Conservation (phyloP, 2,329 filamentous ascomycete genomes). For the Botrytis porri region DNA sequence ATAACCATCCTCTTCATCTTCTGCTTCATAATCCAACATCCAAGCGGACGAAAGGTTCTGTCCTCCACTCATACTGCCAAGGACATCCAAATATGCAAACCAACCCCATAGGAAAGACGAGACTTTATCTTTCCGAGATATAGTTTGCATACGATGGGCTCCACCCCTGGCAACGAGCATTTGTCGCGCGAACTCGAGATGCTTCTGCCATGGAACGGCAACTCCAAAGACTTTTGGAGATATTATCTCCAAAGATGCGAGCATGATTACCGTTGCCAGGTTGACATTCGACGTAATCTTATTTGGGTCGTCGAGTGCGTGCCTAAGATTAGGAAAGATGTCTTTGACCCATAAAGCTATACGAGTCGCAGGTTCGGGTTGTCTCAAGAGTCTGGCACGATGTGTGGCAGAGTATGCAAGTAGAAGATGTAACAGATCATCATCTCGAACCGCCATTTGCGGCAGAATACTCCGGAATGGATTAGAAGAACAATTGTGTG, state of each 20-base stretch:
- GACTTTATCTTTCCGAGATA: slow-evolving; percentile 54
- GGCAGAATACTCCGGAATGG: slow-evolving; percentile 51
- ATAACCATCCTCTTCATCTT: slow-evolving; percentile 56
- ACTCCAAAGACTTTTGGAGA: slow-evolving; percentile 78
- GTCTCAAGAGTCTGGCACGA: slow-evolving; percentile 68
- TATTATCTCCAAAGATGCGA: slow-evolving; percentile 79
- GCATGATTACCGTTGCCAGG: slow-evolving; percentile 79
- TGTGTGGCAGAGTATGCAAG: slow-evolving; percentile 84
- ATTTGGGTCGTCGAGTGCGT: slow-evolving; percentile 59
- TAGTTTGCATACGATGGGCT: slow-evolving; percentile 48
- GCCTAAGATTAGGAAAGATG: slow-evolving; percentile 70
- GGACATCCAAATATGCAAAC: slow-evolving; percentile 80
- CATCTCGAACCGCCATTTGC: slow-evolving; percentile 63
- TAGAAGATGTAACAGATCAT: slow-evolving; percentile 71
- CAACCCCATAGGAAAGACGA: slow-evolving; percentile 75
- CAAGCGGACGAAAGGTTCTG: slow-evolving; percentile 31
- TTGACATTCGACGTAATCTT: slow-evolving; percentile 68
- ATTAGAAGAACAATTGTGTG: slow-evolving; percentile 52
- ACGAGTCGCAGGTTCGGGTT: slow-evolving; percentile 70
- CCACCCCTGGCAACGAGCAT: slow-evolving; percentile 68
- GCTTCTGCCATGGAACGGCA: slow-evolving; percentile 76
- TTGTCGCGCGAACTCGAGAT: slow-evolving; percentile 71
- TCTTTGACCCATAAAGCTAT: slow-evolving; percentile 79
- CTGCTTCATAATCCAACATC: slow-evolving; percentile 46
- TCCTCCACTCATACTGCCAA: slow-evolving; percentile 68